These are phyloP conservation scores for Takashimella koratensis DNA, from an alignment of 1,284 basidiomycete genomes.

Conservation along the genomic window DNA sequence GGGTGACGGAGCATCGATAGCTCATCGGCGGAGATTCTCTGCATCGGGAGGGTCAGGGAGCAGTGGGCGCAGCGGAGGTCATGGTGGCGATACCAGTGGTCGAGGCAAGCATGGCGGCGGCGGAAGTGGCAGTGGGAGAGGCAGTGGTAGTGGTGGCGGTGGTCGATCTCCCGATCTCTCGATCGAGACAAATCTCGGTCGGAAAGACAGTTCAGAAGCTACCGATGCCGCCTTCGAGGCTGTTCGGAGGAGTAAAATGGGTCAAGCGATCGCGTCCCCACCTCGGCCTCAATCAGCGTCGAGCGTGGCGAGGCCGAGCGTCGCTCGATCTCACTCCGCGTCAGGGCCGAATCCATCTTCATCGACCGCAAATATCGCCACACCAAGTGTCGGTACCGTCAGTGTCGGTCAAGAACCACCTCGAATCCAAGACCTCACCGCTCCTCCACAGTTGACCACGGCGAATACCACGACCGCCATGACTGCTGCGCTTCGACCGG, in stretches of 20 bases:
- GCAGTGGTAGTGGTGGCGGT: not conserved
- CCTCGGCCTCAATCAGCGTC: not conserved
- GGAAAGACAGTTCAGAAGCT: constrained; percentile 2
- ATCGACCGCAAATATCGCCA: no score
- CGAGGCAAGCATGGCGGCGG: constrained; percentile 5
- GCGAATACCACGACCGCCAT: not conserved
- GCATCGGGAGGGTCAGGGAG: constrained; percentile 5
- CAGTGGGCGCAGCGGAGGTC: constrained; percentile 1
- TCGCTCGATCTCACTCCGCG: no score
- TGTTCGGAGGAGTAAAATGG: not conserved
- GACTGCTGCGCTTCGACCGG: constrained; percentile 18
- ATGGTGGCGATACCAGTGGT: not conserved
- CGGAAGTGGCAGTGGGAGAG: constrained; percentile 1
- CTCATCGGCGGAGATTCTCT: not conserved
- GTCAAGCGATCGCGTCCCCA: not conserved
- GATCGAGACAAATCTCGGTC: not conserved
- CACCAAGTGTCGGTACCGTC: no score
- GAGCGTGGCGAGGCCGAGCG: not conserved
- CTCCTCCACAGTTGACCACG: constrained; percentile 8
- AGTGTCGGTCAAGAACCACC: no score
- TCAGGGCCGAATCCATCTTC: no score
- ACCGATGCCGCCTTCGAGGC: constrained; percentile 4
- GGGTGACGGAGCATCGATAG: constrained; percentile 13
- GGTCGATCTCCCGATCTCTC: not conserved
- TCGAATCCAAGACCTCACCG: constrained; percentile 19